phyloP scores from a whole-genome alignment of 176 grass and related monocot species.

The Eleusine indica region DNA sequence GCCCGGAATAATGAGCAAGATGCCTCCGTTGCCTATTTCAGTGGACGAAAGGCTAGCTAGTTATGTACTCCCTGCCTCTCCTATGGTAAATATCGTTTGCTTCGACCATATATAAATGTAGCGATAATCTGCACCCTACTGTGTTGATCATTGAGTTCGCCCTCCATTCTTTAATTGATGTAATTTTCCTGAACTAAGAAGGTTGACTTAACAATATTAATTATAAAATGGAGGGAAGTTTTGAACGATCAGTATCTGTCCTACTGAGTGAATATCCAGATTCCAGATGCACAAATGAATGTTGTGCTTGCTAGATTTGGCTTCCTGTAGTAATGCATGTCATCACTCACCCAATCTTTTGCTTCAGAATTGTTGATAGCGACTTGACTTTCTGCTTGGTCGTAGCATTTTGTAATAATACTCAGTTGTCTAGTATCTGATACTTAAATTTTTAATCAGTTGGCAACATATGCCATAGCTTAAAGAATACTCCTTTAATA shows the following conservation, averaged over 20 bases:
- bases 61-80: conserved; percentile 50
- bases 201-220: too few relatives aligned
- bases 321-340: background rate
- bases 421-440: background rate
- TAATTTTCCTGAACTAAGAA: too few relatives aligned
- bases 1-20: conserved; percentile 88
- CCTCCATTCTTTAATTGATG: too few relatives aligned
- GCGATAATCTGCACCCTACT: background rate
- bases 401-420: conserved; percentile 2
- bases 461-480: background rate
- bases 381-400: background rate
- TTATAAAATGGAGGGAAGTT: background rate
- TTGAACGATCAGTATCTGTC: conserved; percentile 2
- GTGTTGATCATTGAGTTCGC: too few relatives aligned
- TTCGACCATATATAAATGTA: background rate
- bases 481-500: background rate
- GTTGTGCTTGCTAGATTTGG: background rate
- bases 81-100: conserved; percentile 59
- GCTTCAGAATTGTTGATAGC: background rate
- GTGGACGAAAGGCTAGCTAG: conserved; percentile 67
- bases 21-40: conserved; percentile 74
- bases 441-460: background rate
- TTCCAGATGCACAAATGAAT: background rate
- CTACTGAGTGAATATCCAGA: conserved; percentile 9
- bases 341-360: background rate